Conservation (phyloP, 2,329 filamentous ascomycete species). For the Exophiala sideris region DNA sequence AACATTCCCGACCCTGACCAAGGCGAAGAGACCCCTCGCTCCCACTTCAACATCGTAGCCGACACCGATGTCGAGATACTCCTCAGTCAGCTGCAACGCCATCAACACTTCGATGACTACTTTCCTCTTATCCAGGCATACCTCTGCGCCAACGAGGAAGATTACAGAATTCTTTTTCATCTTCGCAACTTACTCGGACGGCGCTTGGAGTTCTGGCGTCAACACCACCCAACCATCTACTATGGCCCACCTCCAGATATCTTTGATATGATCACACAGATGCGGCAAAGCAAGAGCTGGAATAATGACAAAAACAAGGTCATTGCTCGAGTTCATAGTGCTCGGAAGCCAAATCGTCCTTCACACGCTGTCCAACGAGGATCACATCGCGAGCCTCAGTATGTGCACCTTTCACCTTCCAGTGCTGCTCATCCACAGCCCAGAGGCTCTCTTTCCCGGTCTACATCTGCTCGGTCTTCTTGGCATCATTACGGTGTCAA, state of each 20-base stretch:
- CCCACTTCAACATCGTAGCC: neutral
- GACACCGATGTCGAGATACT: neutral
- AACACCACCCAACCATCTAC: neutral
- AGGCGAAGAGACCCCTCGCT: neutral
- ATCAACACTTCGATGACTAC: neutral
- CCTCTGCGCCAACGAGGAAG: neutral
- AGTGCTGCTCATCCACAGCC: too few species aligned
- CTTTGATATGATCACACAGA: slow-evolving; percentile 3
- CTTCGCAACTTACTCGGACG: neutral
- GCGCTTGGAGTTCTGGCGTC: too few species aligned
- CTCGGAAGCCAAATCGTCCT: neutral
- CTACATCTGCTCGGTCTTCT: too few species aligned
- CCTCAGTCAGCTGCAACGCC: neutral
- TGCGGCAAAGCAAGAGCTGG: slow-evolving; percentile 9
- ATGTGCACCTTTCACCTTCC: too few species aligned
- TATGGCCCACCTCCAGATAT: slow-evolving; percentile 4
- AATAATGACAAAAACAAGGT: neutral
- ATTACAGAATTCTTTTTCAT: neutral
- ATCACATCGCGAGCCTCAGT: neutral
- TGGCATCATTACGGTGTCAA: too few species aligned
- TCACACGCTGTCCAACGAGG: neutral
- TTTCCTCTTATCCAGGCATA: neutral
- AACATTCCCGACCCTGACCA: neutral
- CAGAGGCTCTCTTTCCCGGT: too few species aligned
- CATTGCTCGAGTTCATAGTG: too few species aligned